Evolutionary conservation across 768 basidiomycete species (phyloP), one percentile per base, ranked within the genome.

Genomic region (Thelephora ganbajun): DNA sequence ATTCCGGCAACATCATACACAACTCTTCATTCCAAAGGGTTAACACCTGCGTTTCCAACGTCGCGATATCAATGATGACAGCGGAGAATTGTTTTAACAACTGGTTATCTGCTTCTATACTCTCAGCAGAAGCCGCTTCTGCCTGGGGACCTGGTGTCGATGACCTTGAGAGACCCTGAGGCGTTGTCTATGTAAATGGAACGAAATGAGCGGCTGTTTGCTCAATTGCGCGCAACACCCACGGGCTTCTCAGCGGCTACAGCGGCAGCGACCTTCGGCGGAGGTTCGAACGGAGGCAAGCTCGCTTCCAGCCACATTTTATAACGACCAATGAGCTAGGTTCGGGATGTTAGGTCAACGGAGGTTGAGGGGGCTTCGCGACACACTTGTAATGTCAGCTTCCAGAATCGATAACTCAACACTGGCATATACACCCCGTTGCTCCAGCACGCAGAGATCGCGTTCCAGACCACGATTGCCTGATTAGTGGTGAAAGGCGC

Each of bases 321-420:
- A 59, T 88, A 91, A 47, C 91, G 73, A 54, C 80, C 83, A 45
- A 93, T 56, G 50, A 96, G 79, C 89, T 93, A 49, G 42, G 30
- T 22, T 39, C 46, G 22, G 51, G 33, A 35, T 47, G 47, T 46
- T 16, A 22, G 41, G 22, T 41, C 13, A 34, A 49, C 23, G 26
- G 26, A 33, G 11, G 4, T 48, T 47, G 36, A 46, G 18, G 23
- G 33, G 44, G 33, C 44, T 35, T 18, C 37, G 18, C 50, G 45
- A 54, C 69, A 35, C 44, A 90, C 91, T 76, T 99, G 94, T 22
- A 99, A 65, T 5, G 83, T 87, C 49, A 98, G 66, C 56, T 74
- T 78, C 96, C 94, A 98, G 61, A 98, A 98, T 44, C 85, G 74
- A 62, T 81, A 72, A 33, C 76, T 74, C 11, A 98, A 65, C 50